Evolutionary conservation across 148 eudicot genomes (phyloP), one percentile per base, ranked within the genome.

Genomic region (Nepenthes gracilis): DNA sequence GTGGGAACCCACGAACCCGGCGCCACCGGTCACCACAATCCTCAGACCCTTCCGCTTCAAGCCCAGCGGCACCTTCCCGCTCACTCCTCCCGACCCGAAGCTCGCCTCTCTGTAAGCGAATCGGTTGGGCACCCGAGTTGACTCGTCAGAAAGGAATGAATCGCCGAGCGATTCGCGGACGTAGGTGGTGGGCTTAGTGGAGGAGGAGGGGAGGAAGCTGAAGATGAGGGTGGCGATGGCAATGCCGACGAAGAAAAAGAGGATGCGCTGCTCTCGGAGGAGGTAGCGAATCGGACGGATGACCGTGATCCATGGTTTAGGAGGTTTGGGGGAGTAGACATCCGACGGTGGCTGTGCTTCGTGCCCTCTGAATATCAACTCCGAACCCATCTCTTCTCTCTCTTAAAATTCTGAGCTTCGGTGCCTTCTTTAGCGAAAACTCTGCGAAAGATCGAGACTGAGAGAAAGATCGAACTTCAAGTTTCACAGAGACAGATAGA

Each of bases 1-100:
- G 57, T 92, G 98, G n/a, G 94, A 85, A 50, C 98, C 98, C 0
- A 92, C 92, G 37, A 90, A 90, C 12, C 97, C 97, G 1, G 97
- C 95, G 40, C 97, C 97, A 10, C 97, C 97, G 0, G 98, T 92
- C 2, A 92, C 98, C n/a, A 92, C 88, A n/a, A 92, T 81, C 43
- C 98, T 57, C 10, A 81, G 57, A 35, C 96, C 94, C 72, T 84
- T 88, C 37, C 85, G 54, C 33, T 85, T 85, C 53, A 92, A 50
- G 6, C 98, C 98, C 6, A 92, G 62, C 1, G 96, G 96, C 1
- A 86, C 72, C 67, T 88, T 92, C 7, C 98, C 96, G 14, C 89
- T 67, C 61, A 52, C 55, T n/a, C 55, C 32, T 13, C 55, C 55
- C 47, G 65, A 33, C 43, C 77, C 79, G 70, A 72, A 58, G 65